These are phyloP conservation scores for Phlebiopsis flavidoalba DNA, from an alignment of 768 basidiomycete species.

Conservation along the genomic window DNA sequence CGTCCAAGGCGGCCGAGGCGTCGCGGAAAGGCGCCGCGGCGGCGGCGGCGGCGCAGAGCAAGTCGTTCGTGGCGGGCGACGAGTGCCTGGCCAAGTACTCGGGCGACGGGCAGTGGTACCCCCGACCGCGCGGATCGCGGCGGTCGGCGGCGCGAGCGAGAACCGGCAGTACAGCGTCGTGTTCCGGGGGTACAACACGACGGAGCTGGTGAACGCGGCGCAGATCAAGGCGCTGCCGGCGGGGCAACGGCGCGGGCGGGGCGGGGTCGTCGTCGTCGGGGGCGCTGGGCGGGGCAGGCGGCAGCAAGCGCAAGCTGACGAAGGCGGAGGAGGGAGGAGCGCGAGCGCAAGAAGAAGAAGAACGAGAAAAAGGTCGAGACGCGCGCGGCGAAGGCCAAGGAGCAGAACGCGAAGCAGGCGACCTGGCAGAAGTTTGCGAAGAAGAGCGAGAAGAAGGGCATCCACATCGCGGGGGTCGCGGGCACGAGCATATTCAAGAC, in stretches of 20 bases:
- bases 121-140: constrained; percentile 85
- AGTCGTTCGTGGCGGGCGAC: constrained; percentile 74
- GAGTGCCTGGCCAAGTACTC: constrained; percentile 86
- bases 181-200: constrained; percentile 89
- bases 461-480: constrained; percentile 81
- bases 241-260: constrained; percentile 39
- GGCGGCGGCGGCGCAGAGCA: constrained; percentile 32
- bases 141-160: constrained; percentile 74
- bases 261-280: too few species aligned
- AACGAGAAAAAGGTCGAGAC: constrained; percentile 90
- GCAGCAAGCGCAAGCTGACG: constrained; percentile 72
- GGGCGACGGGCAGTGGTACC: constrained; percentile 80
- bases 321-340: constrained; percentile 83
- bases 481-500: constrained; percentile 95
- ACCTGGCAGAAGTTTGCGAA: constrained; percentile 95
- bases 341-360: constrained; percentile 89
- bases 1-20: constrained; percentile 46
- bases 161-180: constrained; percentile 85
- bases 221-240: constrained; percentile 68
- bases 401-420: constrained; percentile 77
- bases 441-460: constrained; percentile 90
- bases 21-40: constrained; percentile 50
- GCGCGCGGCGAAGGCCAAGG: constrained; percentile 81
- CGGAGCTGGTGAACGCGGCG: constrained; percentile 71
- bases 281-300: constrained; percentile 29